Evolutionary conservation across 78 protist species (phyloP), one percentile per base, ranked within the genome.

Genomic region (Diacronema lutheri): DNA sequence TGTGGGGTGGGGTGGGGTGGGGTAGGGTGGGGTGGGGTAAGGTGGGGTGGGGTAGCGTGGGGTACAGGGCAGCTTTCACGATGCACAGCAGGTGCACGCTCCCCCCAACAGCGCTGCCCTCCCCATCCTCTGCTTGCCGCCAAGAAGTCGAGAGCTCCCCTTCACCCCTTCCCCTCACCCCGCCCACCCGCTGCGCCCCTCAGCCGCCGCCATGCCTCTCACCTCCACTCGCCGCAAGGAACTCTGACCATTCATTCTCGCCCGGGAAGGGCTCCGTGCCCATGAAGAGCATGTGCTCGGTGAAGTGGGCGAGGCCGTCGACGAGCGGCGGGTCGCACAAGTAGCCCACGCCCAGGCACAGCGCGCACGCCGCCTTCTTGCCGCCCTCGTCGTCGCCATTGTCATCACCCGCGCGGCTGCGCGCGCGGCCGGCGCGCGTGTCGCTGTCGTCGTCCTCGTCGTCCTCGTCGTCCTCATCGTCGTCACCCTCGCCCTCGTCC

Each of bases 221-320:
- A 21, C 77, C 77, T 25, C 77, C 77, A 20, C 25, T 25, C 77
- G 46, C 20, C 9, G 58, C 10, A 0, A 93, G 58, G 86, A 40
- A 91, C 44, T 38, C 9, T 64, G 76, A 60, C 65, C 86, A 91
- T 37, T 21, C 89, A 31, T 84, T 80, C 69, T 92, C 93, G 37
- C 58, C 82, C 19, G 93, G 92, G 64, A 78, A 90, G 31, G 46
- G 29, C 3, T 61, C 71, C 14, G 89, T 80, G 13, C 92, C 92
- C 90, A 89, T 40, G 84, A 89, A 89, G 26, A 89, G 73, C 81
- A 89, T 37, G 72, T 89, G 92, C 79, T 94, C 96, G 13, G 83
- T 50, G 55, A 92, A 94, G 62, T 94, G 96, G 0, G 94, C 93
- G 37, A 94, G 82, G 21, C 96, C 96, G 1, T 72, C 83, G 10